phyloP scores from a whole-genome alignment of 2,329 filamentous ascomycete genomes.

The Tolypocladium sp. region DNA sequence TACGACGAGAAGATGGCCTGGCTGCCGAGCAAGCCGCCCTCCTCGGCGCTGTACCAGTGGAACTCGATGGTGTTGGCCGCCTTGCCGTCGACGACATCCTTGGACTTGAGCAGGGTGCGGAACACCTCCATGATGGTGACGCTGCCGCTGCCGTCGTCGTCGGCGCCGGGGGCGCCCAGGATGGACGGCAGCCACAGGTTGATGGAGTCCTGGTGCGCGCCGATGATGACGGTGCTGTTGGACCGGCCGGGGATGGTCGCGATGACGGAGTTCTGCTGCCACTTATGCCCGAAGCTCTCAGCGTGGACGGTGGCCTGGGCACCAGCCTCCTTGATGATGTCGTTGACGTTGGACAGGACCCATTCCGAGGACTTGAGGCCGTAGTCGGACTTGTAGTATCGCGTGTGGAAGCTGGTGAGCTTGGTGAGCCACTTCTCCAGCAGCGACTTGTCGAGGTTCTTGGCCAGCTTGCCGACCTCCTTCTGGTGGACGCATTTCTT shows the following conservation, averaged over 20 bases:
- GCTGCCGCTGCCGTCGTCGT: conserved; percentile 87
- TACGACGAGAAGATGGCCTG: conserved; percentile 85
- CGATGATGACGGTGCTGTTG: conserved; percentile 79
- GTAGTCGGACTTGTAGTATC: conserved; percentile 71
- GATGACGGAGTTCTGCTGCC: conserved; percentile 87
- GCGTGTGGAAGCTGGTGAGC: conserved; percentile 70
- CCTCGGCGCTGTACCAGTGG: conserved; percentile 91
- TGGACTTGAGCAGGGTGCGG: conserved; percentile 66
- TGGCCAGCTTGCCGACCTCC: conserved; percentile 57
- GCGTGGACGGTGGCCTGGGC: conserved; percentile 61
- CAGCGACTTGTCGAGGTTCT: conserved; percentile 61
- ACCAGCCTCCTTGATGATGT: conserved; percentile 61
- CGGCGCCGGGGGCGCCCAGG: conserved; percentile 81
- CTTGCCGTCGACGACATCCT: conserved; percentile 60
- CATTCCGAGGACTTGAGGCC: conserved; percentile 81
- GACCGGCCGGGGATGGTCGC: conserved; percentile 81
- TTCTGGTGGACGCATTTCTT: conserved; percentile 54
- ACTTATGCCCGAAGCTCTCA: conserved; percentile 68
- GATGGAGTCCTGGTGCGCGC: conserved; percentile 91
- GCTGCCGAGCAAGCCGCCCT: conserved; percentile 77
- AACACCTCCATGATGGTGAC: conserved; percentile 93
- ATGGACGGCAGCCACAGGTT: conserved; percentile 83
- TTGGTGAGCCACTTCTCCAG: conserved; percentile 72
- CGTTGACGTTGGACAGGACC: conserved; percentile 67
- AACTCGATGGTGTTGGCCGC: conserved; percentile 86